Evolutionary conservation across 75 land plant species (phyloP).

Genomic region (Cupressus sempervirens): DNA sequence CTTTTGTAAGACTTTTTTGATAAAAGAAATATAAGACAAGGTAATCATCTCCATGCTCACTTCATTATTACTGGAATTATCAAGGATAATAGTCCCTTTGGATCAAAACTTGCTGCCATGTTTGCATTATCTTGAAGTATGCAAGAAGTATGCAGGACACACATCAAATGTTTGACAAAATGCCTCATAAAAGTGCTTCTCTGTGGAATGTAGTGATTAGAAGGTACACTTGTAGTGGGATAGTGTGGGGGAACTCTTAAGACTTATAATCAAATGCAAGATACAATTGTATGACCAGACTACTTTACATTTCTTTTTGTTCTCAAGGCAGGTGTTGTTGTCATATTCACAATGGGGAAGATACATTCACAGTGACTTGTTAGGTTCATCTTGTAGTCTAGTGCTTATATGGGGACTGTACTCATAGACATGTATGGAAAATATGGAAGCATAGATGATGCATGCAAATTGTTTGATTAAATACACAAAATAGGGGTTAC

Average conservation of each 20-base stretch:
- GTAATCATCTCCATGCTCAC: slow-evolving; percentile 6
- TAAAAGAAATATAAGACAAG: background rate
- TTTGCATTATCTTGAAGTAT: slow-evolving; percentile 11
- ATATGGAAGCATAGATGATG: background rate
- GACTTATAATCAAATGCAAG: slow-evolving; percentile 11
- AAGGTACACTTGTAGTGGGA: slow-evolving; percentile 8
- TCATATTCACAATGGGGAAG: background rate
- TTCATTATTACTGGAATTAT: slow-evolving; percentile 1
- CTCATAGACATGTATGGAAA: slow-evolving; percentile 8
- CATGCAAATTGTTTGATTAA: background rate
- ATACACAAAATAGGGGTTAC: background rate
- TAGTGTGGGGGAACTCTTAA: background rate
- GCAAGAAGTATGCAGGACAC: too few species aligned
- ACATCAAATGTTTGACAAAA: background rate
- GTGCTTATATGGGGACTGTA: background rate
- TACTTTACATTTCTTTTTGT: slow-evolving; percentile 9
- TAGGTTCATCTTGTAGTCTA: background rate
- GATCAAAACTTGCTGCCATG: background rate
- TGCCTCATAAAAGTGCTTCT: background rate
- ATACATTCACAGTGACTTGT: background rate
- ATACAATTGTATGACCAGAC: slow-evolving; percentile 2
- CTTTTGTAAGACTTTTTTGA: background rate
- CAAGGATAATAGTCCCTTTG: background rate
- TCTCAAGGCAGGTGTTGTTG: slow-evolving; percentile 6
- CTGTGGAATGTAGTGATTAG: slow-evolving; percentile 15